Conservation (phyloP, 805 yeast species). For the Candida vaughaniae region DNA sequence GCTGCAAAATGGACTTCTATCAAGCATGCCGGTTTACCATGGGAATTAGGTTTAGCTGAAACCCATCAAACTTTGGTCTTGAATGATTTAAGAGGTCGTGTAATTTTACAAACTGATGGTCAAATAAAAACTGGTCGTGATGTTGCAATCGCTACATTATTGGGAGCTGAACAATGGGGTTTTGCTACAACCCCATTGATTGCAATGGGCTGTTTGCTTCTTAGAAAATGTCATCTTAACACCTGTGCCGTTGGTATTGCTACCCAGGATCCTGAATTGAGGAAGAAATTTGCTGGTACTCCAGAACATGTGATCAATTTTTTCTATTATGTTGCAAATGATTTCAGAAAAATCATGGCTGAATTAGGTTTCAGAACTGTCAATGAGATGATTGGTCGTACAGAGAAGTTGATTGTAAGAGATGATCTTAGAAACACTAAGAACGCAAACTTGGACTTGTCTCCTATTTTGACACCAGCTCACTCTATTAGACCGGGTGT, state of each 20-base stretch:
- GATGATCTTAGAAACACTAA: conserved; percentile 85
- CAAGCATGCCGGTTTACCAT: conserved; percentile 95
- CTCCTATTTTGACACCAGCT: conserved; percentile 95
- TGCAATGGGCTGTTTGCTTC: conserved; percentile 96
- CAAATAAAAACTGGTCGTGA: conserved; percentile 97
- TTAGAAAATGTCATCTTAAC: conserved; percentile 82
- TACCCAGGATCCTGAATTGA: conserved; percentile 92
- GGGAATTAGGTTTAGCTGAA: conserved; percentile 98
- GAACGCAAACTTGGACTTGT: conserved; percentile 85
- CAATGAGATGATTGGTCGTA: conserved; percentile 97
- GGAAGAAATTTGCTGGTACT: conserved; percentile 91
- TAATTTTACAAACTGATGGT: conserved; percentile 96
- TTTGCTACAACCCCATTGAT: conserved; percentile 96
- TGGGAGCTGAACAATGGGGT: conserved; percentile 99
- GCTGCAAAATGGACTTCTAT: conserved; percentile 98
- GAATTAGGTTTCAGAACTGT: conserved; percentile 91
- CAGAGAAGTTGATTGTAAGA: conserved; percentile 84
- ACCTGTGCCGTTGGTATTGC: conserved; percentile 99
- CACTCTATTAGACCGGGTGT: conserved; percentile 96
- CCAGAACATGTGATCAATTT: conserved; percentile 98
- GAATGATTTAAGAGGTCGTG: conserved; percentile 94
- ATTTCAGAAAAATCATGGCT: conserved; percentile 91
- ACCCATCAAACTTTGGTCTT: conserved; percentile 95
- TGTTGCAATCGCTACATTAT: conserved; percentile 90
- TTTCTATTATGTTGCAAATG: conserved; percentile 92